A percentile compares a stretch with the other conserved stretches of the same genome.
phyloP scores from a whole-genome alignment of 345 rosid genomes.

The Linum tenue region DNA sequence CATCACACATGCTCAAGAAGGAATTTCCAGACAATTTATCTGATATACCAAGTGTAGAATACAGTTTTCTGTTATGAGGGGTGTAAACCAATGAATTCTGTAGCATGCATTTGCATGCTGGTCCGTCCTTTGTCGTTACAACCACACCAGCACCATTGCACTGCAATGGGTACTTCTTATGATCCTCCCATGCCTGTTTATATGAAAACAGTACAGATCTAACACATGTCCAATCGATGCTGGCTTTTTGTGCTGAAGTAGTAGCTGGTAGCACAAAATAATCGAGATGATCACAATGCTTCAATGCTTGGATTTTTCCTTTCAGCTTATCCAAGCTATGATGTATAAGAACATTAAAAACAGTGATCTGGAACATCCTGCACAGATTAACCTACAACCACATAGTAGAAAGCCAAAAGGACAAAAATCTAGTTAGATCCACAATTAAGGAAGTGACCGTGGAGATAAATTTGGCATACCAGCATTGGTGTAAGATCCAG shows the following conservation, averaged over 20 bases:
- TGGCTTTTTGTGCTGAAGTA: constrained; percentile 6
- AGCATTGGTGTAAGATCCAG: constrained; percentile 27
- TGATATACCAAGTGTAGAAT: constrained; percentile 41
- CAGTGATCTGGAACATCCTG: constrained; percentile 54
- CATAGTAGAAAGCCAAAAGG: constrained; percentile 4
- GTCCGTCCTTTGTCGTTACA: constrained; percentile 44
- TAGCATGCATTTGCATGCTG: constrained; percentile 40
- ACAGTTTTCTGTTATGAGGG: constrained; percentile 57
- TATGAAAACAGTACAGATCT: constrained; percentile 31
- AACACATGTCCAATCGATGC: constrained; percentile 50
- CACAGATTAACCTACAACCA: constrained; percentile 43
- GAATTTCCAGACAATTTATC: constrained; percentile 49
- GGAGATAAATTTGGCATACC: constrained; percentile 27
- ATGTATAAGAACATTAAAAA: constrained; percentile 53
- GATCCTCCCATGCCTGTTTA: constrained; percentile 16
- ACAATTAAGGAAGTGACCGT: background rate
- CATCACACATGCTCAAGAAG: constrained; percentile 30
- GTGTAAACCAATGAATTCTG: constrained; percentile 59
- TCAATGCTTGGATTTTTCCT: constrained; percentile 25
- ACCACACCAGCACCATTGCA: constrained; percentile 14
- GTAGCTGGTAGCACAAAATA: constrained; percentile 59
- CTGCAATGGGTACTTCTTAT: constrained; percentile 20
- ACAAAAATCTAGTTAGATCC: background rate
- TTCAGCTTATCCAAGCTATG: constrained; percentile 29
- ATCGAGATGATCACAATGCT: constrained; percentile 29